Evolutionary conservation across 2,329 filamentous ascomycete genomes (phyloP).

Genomic region (Plenodomus lindquistii): DNA sequence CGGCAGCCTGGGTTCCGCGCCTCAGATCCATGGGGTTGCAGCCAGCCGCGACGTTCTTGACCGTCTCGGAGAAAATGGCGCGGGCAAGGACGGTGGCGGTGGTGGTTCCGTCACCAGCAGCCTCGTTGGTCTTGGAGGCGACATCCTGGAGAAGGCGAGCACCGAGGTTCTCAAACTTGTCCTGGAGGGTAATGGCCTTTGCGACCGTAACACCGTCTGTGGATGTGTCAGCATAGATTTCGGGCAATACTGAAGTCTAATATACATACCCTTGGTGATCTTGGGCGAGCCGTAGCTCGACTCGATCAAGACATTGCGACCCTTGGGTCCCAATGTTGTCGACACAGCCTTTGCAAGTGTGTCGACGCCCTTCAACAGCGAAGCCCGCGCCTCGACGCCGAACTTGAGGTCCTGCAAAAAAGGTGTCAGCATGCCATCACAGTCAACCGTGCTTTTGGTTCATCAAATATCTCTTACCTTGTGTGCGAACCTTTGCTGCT

Average conservation of each 20-base stretch:
- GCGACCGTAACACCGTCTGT: slow-evolving; percentile 58
- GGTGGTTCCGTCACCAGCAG: slow-evolving; percentile 97
- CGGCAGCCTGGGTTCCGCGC: slow-evolving; percentile 94
- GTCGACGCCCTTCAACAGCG: slow-evolving; percentile 91
- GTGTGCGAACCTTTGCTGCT: slow-evolving; percentile 95
- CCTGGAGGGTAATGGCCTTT: slow-evolving; percentile 87
- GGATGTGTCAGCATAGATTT: slow-evolving; percentile 16
- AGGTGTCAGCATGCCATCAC: not conserved
- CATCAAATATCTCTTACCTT: slow-evolving; percentile 67
- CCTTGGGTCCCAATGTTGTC: slow-evolving; percentile 95
- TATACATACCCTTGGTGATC: slow-evolving; percentile 88
- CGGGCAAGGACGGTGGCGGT: slow-evolving; percentile 96
- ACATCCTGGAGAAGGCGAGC: slow-evolving; percentile 96
- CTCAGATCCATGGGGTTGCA: slow-evolving; percentile 99
- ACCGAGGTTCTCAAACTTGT: slow-evolving; percentile 99
- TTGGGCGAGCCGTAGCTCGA: slow-evolving; percentile 98
- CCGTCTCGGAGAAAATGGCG: slow-evolving; percentile 99
- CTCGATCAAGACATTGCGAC: slow-evolving; percentile 97
- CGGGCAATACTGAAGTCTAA: not conserved
- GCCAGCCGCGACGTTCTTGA: slow-evolving; percentile 98
- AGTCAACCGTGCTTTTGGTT: not conserved
- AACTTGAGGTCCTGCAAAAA: slow-evolving; percentile 86
- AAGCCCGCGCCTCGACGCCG: slow-evolving; percentile 87
- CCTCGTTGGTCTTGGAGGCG: slow-evolving; percentile 98
- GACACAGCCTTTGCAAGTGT: slow-evolving; percentile 95